A percentile compares a stretch with the other conserved stretches of the same genome.
Evolutionary conservation across 192 early-diverging fungal species (phyloP).

Genomic region (Rhizoclosmatium globosum): DNA sequence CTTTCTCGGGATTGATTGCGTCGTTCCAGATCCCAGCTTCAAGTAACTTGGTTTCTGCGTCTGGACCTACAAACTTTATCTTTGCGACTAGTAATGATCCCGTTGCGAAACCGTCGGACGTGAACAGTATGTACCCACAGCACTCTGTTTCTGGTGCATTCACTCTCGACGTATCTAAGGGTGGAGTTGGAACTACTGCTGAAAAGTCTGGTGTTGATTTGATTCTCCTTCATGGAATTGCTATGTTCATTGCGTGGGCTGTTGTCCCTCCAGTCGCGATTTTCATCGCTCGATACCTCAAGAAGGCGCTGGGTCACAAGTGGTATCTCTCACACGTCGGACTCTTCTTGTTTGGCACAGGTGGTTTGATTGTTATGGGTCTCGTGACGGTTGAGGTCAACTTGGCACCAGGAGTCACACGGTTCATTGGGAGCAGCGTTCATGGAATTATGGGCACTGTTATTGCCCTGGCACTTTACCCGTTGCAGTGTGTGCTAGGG

Average conservation of each 20-base stretch:
- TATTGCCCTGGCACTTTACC: slow-evolving; percentile 9
- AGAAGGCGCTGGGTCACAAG: slow-evolving; percentile 40
- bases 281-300: slow-evolving; percentile 51
- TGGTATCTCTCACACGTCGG: slow-evolving; percentile 44
- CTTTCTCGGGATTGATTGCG: too few relatives aligned
- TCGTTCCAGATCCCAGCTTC: too few relatives aligned
- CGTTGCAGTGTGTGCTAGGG: slow-evolving; percentile 52
- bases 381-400: slow-evolving; percentile 37
- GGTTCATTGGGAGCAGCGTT: slow-evolving; percentile 17
- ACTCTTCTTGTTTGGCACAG: slow-evolving; percentile 40
- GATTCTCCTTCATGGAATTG: slow-evolving; percentile 38
- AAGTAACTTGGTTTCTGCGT: background rate
- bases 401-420: background rate
- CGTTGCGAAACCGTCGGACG: background rate
- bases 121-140: background rate
- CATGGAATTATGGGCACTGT: slow-evolving; percentile 30
- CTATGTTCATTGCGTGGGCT: slow-evolving; percentile 44
- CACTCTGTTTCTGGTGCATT: slow-evolving; percentile 35
- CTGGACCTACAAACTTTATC: slow-evolving; percentile 34
- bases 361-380: slow-evolving; percentile 19
- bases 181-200: background rate
- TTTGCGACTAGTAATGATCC: slow-evolving; percentile 15
- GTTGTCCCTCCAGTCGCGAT: slow-evolving; percentile 43
- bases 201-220: slow-evolving; percentile 12
- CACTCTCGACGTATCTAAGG: slow-evolving; percentile 21